phyloP scores from a whole-genome alignment of 1,284 basidiomycete genomes.

The Ganoderma boninense region DNA sequence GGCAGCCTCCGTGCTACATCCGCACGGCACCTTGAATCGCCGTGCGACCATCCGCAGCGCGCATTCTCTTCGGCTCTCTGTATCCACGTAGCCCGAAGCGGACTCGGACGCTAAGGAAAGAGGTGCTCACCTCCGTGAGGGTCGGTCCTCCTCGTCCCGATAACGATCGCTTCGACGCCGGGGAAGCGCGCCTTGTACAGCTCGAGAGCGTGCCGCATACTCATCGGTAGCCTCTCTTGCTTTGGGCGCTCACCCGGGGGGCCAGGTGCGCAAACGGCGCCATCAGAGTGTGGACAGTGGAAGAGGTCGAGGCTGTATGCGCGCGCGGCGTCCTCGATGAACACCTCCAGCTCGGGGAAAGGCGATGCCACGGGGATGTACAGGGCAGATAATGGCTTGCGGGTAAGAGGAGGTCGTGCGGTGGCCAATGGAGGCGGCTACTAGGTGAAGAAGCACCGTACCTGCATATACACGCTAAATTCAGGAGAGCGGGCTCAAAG shows the following conservation, averaged over 20 bases:
- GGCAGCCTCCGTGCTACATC: not conserved
- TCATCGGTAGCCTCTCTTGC: constrained; percentile 67
- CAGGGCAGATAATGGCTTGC: constrained; percentile 75
- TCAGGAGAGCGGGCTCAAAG: not conserved
- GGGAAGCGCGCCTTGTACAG: constrained; percentile 76
- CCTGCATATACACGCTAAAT: constrained; percentile 55
- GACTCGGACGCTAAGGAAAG: not conserved
- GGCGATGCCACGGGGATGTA: constrained; percentile 94
- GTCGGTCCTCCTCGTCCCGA: constrained; percentile 90
- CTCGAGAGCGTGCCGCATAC: constrained; percentile 86
- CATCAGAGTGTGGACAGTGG: constrained; percentile 54
- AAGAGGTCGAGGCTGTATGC: constrained; percentile 87
- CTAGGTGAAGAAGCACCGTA: constrained; percentile 93
- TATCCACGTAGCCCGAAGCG: not conserved
- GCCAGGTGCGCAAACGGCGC: constrained; percentile 46
- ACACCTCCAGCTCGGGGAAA: constrained; percentile 85
- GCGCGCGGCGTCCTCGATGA: constrained; percentile 73
- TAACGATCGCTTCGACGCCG: constrained; percentile 81
- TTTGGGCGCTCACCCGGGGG: constrained; percentile 29
- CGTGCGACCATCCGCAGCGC: not conserved
- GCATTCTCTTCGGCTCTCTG: not conserved
- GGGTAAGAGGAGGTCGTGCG: constrained; percentile 42
- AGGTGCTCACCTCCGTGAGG: constrained; percentile 86
- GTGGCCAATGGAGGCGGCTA: constrained; percentile 74
- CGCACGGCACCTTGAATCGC: not conserved